Percentiles rank a stretch among this genome's conserved stretches.
phyloP scores from a whole-genome alignment of 192 early-diverging fungal genomes.

The Backusella sp. region DNA sequence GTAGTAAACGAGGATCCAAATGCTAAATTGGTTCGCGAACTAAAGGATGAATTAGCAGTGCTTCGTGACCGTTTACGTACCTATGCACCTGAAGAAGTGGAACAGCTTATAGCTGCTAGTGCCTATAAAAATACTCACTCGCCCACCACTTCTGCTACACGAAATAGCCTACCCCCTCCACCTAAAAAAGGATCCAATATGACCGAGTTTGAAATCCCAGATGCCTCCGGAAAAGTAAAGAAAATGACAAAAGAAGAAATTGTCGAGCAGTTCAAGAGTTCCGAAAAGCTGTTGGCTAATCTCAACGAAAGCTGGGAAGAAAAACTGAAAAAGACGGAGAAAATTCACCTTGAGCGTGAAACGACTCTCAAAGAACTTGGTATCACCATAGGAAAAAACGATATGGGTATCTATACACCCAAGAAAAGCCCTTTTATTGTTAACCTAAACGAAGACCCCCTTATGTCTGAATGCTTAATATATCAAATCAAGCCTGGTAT shows the following conservation, averaged over 20 bases:
- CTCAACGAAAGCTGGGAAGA: slow-evolving; percentile 75
- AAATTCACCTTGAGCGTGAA: slow-evolving; percentile 60
- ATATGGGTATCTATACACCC: slow-evolving; percentile 63
- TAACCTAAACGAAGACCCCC: slow-evolving; percentile 76
- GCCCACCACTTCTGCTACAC: neutral
- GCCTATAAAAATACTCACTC: slow-evolving; percentile 23
- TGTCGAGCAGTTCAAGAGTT: slow-evolving; percentile 66
- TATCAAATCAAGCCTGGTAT: slow-evolving; percentile 67
- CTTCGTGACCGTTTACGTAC: slow-evolving; percentile 47
- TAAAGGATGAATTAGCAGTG: slow-evolving; percentile 66
- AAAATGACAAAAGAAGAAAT: slow-evolving; percentile 44
- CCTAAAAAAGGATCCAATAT: neutral
- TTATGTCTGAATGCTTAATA: slow-evolving; percentile 75
- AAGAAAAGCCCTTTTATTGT: slow-evolving; percentile 69
- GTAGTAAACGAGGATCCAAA: slow-evolving; percentile 79
- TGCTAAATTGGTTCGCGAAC: slow-evolving; percentile 61
- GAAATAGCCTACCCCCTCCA: neutral
- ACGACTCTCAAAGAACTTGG: slow-evolving; percentile 64
- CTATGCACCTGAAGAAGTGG: slow-evolving; percentile 39
- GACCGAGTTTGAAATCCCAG: slow-evolving; percentile 23
- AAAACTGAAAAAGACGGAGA: slow-evolving; percentile 62
- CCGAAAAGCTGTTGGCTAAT: slow-evolving; percentile 74
- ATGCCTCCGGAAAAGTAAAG: slow-evolving; percentile 22
- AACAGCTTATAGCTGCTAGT: slow-evolving; percentile 26
- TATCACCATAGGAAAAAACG: slow-evolving; percentile 54